phyloP scores from a whole-genome alignment of 495 filamentous ascomycete genomes.

The Penicillium canescens region DNA sequence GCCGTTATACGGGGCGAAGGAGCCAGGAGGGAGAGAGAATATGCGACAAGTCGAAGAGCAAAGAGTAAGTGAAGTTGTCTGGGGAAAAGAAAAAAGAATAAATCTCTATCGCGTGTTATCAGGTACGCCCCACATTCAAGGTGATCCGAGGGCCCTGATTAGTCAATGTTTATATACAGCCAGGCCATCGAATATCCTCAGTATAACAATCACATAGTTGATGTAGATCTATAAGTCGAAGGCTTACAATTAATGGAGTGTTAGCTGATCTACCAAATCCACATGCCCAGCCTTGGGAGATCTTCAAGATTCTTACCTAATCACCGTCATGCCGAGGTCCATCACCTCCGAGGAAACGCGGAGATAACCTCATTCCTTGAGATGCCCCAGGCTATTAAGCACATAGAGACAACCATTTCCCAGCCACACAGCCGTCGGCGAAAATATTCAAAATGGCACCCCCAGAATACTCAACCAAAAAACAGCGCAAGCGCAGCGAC shows the following conservation, averaged over 20 bases:
- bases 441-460: constrained; percentile 21
- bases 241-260: too few species aligned
- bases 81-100: background rate
- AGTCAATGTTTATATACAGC: too few species aligned
- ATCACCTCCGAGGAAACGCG: constrained; percentile 14
- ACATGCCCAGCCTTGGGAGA: background rate
- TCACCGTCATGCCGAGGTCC: constrained; percentile 22
- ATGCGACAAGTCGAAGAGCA: background rate
- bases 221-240: too few species aligned
- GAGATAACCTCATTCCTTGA: constrained; percentile 3
- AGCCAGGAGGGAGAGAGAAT: constrained; percentile 45
- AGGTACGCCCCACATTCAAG: background rate
- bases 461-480: constrained; percentile 55
- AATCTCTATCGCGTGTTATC: background rate
- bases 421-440: background rate
- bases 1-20: constrained; percentile 59
- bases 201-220: too few species aligned
- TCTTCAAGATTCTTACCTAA: constrained; percentile 20
- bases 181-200: too few species aligned
- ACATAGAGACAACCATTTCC: background rate
- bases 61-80: background rate
- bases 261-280: background rate
- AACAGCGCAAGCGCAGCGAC: constrained; percentile 61
- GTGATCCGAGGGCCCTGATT: too few species aligned
- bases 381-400: background rate